Evolutionary conservation across 441 rosid species (phyloP), one percentile per base, ranked within the genome.

Genomic region (Arabidopsis hybrid): DNA sequence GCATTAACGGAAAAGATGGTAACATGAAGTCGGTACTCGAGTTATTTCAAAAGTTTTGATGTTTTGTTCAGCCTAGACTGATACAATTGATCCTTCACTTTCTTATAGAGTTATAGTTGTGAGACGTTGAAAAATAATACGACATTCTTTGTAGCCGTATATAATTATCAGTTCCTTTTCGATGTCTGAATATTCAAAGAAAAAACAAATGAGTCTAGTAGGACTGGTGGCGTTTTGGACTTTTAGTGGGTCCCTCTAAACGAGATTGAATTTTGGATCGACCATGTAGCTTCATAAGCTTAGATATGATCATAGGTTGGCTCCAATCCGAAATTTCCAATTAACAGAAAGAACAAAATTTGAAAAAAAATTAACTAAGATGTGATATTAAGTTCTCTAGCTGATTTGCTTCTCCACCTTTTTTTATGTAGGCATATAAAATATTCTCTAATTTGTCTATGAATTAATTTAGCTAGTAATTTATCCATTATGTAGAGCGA

Each of bases 401-500:
- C 32, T 50, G 43, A 50, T 50, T 39, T 50, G 40, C 53, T 50
- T 39, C 61, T 61, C 45, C 68, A 29, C 13, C 5, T 61, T 38
- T 70, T 21, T 38, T 60, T 39, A 60, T 38, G 29, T 34, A 32
- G 36, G 29, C 57, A 16, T 7, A 31, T 13, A 13, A 16, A 5
- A 36, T 16, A 18, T 7, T 55, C 12, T 31, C 35, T 26, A 26
- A 17, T 3, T 71, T 60, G 29, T 29, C 10, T 29, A 8, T 6
- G 11, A 0, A 56, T 32, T 7, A 49, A 38, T 66, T 65, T 16
- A 72, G 40, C 32, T 49, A 50, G 10, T 13, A 11, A 57, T 47
- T 6, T 16, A 3, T 55, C 6, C 14, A 50, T 36, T 17, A 26
- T 60, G 90, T 84, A 81, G 66, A 40, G 16, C 38, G 92, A 90